phyloP scores from a whole-genome alignment of 768 basidiomycete species.

The Gymnopilus junonius region DNA sequence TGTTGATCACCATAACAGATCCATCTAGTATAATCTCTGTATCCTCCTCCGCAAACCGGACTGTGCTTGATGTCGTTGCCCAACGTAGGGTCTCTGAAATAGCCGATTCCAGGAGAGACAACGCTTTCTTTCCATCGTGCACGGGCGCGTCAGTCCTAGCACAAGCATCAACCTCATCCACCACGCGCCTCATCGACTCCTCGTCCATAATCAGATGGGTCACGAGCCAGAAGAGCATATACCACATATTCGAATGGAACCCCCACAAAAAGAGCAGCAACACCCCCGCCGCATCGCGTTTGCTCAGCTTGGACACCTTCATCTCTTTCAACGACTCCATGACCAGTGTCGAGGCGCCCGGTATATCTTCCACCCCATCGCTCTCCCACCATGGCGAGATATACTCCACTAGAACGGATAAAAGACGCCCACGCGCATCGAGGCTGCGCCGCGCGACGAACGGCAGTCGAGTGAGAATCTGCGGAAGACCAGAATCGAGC shows the following conservation, averaged over 20 bases:
- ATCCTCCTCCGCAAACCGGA: background rate
- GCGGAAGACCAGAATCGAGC: background rate
- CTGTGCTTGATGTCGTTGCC: constrained; percentile 7
- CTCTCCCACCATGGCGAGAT: background rate
- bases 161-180: background rate
- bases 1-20: background rate
- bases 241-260: constrained; percentile 4
- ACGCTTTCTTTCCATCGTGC: background rate
- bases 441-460: background rate
- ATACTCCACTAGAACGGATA: background rate
- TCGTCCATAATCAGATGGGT: background rate
- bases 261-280: constrained; percentile 5
- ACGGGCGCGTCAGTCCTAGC: no score
- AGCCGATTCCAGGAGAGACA: constrained; percentile 1
- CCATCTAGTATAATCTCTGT: background rate
- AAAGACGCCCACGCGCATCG: background rate
- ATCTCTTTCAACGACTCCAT: background rate
- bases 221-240: constrained; percentile 6
- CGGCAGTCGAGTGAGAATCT: background rate
- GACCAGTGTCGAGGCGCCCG: background rate
- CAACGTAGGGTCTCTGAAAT: constrained; percentile 5
- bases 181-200: background rate
- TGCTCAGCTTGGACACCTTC: background rate
- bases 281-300: background rate
- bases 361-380: background rate